Base-by-base conservation (phyloP, 441 rosid genomes). In the Daphne laureola region DNA sequence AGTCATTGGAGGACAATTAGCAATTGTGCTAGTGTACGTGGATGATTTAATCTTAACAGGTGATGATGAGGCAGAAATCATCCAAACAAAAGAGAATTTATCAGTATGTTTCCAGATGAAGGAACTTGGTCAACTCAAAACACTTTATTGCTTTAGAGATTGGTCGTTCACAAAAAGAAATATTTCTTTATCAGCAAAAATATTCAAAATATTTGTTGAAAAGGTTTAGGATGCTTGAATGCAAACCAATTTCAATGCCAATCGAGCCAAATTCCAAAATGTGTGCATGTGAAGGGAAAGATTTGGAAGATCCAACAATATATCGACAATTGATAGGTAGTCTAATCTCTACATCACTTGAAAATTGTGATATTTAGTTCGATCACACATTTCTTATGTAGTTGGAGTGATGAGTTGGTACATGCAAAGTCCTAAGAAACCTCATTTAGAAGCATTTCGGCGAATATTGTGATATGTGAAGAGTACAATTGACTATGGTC, bases 321-420 rank as follows among this genome's bases (percentile, higher is more conserved):
- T 62, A 54, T 26, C 17, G 3, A 25, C 11, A 47, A 16, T 40
- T 42, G 2, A 44, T 54, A 0, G 66, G 50, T 62, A 47, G 49
- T 41, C 6, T 62, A 4, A 47, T 53, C 42, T 58, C 49, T 17
- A n/a, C n/a, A n/a, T n/a, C n/a, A n/a, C n/a, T n/a, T n/a, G n/a
- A n/a, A n/a, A n/a, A n/a, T n/a, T n/a, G n/a, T 4, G 53, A 40
- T 53, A 48, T 2, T 56, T 51, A 15, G 57, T 47, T 2, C 0
- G 17, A 46, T 49, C 16, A 12, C 27, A 51, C 3, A 36, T 67
- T 8, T 35, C 40, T 5, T 55, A 46, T 12, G 55, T 8, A 23
- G 51, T 56, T 35, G 58, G 51, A 6, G 17, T 67, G 21, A 38
- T 61, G 21, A 67, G 54, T 52, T 17, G 35, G 7, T 51, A 36